phyloP scores from a whole-genome alignment of 352 stramenopile genomes.

The Phytophthora citricola region DNA sequence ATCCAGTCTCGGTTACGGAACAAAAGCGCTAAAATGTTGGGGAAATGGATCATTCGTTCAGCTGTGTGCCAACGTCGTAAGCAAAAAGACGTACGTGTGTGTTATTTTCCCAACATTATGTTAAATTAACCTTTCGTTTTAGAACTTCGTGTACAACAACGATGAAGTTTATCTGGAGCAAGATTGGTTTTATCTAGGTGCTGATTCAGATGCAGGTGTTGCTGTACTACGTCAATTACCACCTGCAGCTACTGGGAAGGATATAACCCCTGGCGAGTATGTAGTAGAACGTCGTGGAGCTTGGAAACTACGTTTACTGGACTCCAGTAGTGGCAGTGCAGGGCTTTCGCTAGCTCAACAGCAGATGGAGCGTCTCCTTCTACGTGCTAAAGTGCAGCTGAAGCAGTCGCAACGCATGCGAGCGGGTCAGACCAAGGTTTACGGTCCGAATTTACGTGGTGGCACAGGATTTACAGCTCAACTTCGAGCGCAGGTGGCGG shows the following conservation, averaged over 20 bases:
- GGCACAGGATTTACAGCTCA: slow-evolving; percentile 61
- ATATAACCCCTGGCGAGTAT: slow-evolving; percentile 65
- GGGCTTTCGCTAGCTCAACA: slow-evolving; percentile 78
- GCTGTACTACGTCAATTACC: slow-evolving; percentile 74
- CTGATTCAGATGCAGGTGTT: slow-evolving; percentile 65
- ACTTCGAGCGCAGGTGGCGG: slow-evolving; percentile 55
- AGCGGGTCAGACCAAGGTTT: slow-evolving; percentile 54
- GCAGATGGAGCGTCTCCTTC: slow-evolving; percentile 80
- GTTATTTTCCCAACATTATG: not conserved
- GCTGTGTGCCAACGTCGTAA: slow-evolving; percentile 52
- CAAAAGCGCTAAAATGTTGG: slow-evolving; percentile 76
- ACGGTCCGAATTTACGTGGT: slow-evolving; percentile 51
- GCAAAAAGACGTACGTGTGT: slow-evolving; percentile 56
- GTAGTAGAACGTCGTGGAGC: slow-evolving; percentile 70
- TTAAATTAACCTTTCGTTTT: not conserved
- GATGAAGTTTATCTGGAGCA: slow-evolving; percentile 86
- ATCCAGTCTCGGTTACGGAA: slow-evolving; percentile 83
- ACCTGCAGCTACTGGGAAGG: slow-evolving; percentile 33
- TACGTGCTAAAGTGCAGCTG: slow-evolving; percentile 75
- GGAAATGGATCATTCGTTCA: slow-evolving; percentile 82
- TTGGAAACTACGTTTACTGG: slow-evolving; percentile 72
- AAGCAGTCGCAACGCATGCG: slow-evolving; percentile 83
- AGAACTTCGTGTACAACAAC: slow-evolving; percentile 87
- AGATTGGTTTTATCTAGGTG: slow-evolving; percentile 85
- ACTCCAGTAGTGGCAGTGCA: slow-evolving; percentile 70